Evolutionary conservation across 2,329 filamentous ascomycete genomes (phyloP), one percentile per base, ranked within the genome.

Genomic region (Paecilomyces variotii): DNA sequence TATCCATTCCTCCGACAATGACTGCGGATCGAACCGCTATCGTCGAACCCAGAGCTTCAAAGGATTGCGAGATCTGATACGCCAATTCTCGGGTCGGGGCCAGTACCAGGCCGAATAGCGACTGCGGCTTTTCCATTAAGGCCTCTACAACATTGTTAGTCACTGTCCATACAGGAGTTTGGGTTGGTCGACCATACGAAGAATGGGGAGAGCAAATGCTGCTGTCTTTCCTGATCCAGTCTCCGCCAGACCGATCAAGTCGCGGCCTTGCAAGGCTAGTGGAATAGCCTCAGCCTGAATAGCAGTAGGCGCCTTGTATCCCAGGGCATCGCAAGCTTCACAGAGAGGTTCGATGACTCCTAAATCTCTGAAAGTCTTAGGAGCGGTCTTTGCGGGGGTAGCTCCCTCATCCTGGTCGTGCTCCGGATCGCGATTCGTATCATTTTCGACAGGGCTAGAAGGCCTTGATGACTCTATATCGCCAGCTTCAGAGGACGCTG

Each of bases 141-240:
- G 89, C 86, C 39, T 45, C 39, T 39, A 26, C 26, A 34, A 14
- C 10, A 55, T 34, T 19, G n/a, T 45, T 45, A 45, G 19, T n/a
- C 14, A 9, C 28, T 24, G 24, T 53, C 3, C 10, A 45, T 19
- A n/a, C 19, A 45, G 19, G 25, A 34, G 11, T 32, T 10, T 56
- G 5, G 32, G 10, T 51, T 19, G 32, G 27, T 3, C 2, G n/a
- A 51, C 30, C 27, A 35, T 49, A 32, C 97, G 92, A 2, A 99
- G 82, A 45, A 99, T 95, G 0, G 94, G 94, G 2, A 99, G 80
- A 0, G 91, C 91, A 72, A 97, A 99, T 0, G 94, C 92, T 5
- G 91, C 93, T 0, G 94, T 97, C 79, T 97, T 99, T 76, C 94
- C 94, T 70, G 87, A 91, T 66, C 94, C 94, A 0, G 94, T 99